These are phyloP conservation scores for Carex parvula DNA, from an alignment of 176 grass and related monocot genomes.

Conservation along the genomic window DNA sequence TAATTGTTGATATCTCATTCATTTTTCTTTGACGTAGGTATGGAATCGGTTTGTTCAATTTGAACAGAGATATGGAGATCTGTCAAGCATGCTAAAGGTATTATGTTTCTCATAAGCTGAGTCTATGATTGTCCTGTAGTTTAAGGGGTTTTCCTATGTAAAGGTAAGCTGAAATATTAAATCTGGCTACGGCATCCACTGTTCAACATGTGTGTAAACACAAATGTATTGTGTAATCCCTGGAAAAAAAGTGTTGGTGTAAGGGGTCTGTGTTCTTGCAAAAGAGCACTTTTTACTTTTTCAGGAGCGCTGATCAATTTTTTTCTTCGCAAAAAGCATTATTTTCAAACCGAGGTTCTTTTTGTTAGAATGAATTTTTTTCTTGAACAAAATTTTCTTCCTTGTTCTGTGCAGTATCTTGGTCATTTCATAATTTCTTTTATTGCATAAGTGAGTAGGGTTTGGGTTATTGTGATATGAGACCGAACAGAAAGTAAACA, in stretches of 20 bases:
- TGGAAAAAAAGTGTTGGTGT: background rate
- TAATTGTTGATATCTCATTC: constrained; percentile 26
- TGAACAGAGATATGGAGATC: constrained; percentile 83
- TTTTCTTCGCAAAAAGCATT: background rate
- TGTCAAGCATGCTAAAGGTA: constrained; percentile 96
- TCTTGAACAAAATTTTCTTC: background rate
- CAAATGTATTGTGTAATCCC: background rate
- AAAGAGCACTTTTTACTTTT: background rate
- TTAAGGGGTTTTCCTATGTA: background rate
- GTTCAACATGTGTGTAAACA: background rate
- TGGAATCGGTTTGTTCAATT: constrained; percentile 85
- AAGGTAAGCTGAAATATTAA: background rate
- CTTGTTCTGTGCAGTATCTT: background rate
- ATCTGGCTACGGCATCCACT: background rate
- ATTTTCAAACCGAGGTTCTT: background rate
- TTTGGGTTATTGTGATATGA: background rate
- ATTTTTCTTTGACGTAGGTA: constrained; percentile 54
- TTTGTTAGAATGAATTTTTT: background rate
- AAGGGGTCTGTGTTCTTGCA: background rate
- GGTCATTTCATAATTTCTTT: background rate
- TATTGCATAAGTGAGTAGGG: background rate
- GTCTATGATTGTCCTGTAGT: background rate
- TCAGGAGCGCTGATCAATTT: background rate
- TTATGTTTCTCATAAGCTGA: background rate
- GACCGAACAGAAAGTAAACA: background rate